Evolutionary conservation across 2,329 filamentous ascomycete species (phyloP).

Genomic region (Penicillium hordei): DNA sequence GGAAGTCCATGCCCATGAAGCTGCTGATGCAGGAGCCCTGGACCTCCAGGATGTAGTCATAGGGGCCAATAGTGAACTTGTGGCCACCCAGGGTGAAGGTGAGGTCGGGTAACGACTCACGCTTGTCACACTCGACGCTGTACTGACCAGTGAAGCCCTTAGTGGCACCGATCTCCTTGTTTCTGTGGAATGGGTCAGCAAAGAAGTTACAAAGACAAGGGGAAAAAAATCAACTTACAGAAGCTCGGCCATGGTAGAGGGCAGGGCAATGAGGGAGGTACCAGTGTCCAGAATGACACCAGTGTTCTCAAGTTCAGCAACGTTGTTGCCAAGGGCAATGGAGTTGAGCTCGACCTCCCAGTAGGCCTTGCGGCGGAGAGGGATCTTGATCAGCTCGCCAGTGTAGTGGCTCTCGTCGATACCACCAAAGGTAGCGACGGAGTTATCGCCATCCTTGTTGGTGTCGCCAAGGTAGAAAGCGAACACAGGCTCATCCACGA

Average conservation of each 20-base stretch:
- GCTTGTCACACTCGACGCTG: conserved; percentile 83
- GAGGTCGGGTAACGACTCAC: conserved; percentile 80
- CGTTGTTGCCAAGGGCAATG: conserved; percentile 82
- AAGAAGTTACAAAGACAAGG: neutral
- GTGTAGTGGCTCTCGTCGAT: conserved; percentile 77
- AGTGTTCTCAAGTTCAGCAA: conserved; percentile 87
- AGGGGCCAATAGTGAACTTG: conserved; percentile 85
- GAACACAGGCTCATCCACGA: conserved; percentile 90
- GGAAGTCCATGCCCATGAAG: conserved; percentile 94
- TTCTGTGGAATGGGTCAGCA: conserved; percentile 48
- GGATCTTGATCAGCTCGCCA: conserved; percentile 89
- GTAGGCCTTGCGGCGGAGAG: conserved; percentile 96
- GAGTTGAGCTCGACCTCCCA: conserved; percentile 98
- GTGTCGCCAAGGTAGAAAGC: conserved; percentile 89
- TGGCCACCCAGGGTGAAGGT: conserved; percentile 87
- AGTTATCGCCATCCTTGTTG: conserved; percentile 69
- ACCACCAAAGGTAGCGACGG: conserved; percentile 87
- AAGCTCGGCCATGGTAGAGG: conserved; percentile 86
- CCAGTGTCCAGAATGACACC: conserved; percentile 98
- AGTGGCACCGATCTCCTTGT: conserved; percentile 96
- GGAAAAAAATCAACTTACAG: conserved; percentile 53
- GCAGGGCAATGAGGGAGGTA: conserved; percentile 94
- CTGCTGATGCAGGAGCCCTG: conserved; percentile 95
- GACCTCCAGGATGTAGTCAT: conserved; percentile 95
- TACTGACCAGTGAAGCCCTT: conserved; percentile 98